Conservation (phyloP, 2,329 filamentous ascomycete genomes). For the Venturia nashicola region DNA sequence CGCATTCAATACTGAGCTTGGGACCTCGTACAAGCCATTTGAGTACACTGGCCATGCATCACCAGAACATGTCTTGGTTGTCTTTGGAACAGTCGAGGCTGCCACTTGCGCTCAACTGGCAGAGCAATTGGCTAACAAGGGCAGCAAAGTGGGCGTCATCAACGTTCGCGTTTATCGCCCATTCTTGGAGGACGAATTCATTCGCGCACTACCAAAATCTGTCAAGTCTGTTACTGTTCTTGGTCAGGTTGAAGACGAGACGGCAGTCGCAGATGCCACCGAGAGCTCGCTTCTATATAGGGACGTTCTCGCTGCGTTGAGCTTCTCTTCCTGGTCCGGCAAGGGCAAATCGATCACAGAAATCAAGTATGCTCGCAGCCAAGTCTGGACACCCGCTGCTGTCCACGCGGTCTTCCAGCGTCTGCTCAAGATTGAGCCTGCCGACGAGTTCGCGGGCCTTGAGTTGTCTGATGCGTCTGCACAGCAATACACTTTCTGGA, state of each 20-base stretch:
- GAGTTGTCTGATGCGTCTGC: constrained; percentile 45
- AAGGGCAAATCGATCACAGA: constrained; percentile 56
- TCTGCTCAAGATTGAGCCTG: neutral
- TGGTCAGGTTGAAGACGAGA: constrained; percentile 69
- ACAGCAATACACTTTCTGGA: constrained; percentile 90
- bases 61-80: constrained; percentile 74
- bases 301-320: constrained; percentile 78
- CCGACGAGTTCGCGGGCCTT: constrained; percentile 12
- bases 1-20: constrained; percentile 79
- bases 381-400: constrained; percentile 40
- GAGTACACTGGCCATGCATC: constrained; percentile 81
- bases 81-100: constrained; percentile 84
- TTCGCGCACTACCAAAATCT: constrained; percentile 65
- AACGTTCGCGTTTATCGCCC: constrained; percentile 90
- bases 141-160: constrained; percentile 71
- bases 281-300: constrained; percentile 77
- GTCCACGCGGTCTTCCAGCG: constrained; percentile 6
- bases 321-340: constrained; percentile 58
- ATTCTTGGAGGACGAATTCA: constrained; percentile 89
- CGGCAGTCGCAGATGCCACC: constrained; percentile 60
- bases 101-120: constrained; percentile 77
- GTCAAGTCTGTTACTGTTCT: constrained; percentile 70
- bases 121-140: constrained; percentile 56
- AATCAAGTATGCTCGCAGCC: constrained; percentile 75
- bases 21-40: constrained; percentile 84